Evolutionary conservation across 1,284 basidiomycete species (phyloP), one percentile per base, ranked within the genome.

Genomic region (Naganishia sp.): DNA sequence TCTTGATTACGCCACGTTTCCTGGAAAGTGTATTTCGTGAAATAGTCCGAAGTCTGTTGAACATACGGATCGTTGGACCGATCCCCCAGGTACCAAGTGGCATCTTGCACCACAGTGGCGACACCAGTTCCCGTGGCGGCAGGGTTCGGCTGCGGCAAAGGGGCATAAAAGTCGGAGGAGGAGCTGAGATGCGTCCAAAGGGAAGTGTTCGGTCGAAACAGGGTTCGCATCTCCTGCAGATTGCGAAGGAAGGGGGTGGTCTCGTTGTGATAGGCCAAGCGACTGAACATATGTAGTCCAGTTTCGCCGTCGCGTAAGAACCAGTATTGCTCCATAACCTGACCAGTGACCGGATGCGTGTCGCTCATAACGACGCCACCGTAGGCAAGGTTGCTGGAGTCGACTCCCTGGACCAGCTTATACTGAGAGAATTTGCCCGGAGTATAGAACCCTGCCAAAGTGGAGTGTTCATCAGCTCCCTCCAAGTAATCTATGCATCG

Each of bases 11-110:
- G 59, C 54, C 21, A 53, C 25, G 28, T 70, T 48, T 74, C 74
- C 15, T 72, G 65, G 64, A 70, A 71, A 6, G 67, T 55, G 64
- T 77, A 76, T 54, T 76, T 75, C 6, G 75, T 77, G 52, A 72
- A 77, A 65, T 75, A 77, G 68, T 75, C 73, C 2, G 71, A 69
- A 7, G 68, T 65, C 42, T 71, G 64, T 56, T 61, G 46, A 21
- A 72, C 70, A 56, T 65, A 67, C 15, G 69, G 63, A 42, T 59
- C 67, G 39, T 18, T 45, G 6, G n/a, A 36, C 16, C 65, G 60
- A 52, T 70, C 67, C 23, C 66, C 70, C 21, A 71, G 65, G 59
- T 75, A 75, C 75, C 75, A 77, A 10, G 75, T 77, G 6, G 75
- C 71, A 64, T 77, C 75, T 61, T 77, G 75, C 2, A 75, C 75